Evolutionary conservation across 1,139 yeast genomes (phyloP).

Genomic region (Candida neerlandica): DNA sequence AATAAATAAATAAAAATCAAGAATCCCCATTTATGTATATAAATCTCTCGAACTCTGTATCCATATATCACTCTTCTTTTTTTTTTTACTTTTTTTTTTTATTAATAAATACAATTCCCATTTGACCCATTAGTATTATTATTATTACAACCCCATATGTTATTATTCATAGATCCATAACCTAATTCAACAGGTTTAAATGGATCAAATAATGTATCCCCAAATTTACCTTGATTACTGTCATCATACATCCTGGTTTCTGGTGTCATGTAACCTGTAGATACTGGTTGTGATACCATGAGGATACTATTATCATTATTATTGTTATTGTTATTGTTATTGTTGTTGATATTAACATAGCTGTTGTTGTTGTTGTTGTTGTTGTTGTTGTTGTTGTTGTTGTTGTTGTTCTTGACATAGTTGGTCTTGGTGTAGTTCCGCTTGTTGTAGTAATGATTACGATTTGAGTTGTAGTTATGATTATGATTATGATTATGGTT

Average conservation of each 20-base stretch:
- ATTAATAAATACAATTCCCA: slow-evolving; percentile 2
- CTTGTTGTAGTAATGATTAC: not conserved
- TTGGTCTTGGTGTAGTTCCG: not conserved
- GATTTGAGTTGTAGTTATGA: not conserved
- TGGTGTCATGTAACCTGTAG: not conserved
- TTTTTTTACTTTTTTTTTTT: not conserved
- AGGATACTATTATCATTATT: not conserved
- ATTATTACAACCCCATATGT: slow-evolving; percentile 9
- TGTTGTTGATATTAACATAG: not conserved
- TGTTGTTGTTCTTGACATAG: slow-evolving; percentile 1
- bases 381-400: slow-evolving; percentile 1
- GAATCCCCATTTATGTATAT: too few species aligned
- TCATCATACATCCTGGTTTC: not conserved
- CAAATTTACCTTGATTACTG: not conserved
- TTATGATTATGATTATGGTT: not conserved
- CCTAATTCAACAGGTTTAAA: slow-evolving; percentile 22
- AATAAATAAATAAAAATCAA: too few species aligned
- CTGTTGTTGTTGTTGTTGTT: not conserved
- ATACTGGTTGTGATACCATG: not conserved
- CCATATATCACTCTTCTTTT: not conserved
- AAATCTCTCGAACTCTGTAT: not conserved
- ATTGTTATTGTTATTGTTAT: slow-evolving; percentile 4
- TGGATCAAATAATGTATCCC: slow-evolving; percentile 21
- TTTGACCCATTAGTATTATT: not conserved
- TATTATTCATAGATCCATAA: slow-evolving; percentile 5